Evolutionary conservation across 352 stramenopile genomes (phyloP), one percentile per base, ranked within the genome.

Genomic region (Pythium pectinolyticum): DNA sequence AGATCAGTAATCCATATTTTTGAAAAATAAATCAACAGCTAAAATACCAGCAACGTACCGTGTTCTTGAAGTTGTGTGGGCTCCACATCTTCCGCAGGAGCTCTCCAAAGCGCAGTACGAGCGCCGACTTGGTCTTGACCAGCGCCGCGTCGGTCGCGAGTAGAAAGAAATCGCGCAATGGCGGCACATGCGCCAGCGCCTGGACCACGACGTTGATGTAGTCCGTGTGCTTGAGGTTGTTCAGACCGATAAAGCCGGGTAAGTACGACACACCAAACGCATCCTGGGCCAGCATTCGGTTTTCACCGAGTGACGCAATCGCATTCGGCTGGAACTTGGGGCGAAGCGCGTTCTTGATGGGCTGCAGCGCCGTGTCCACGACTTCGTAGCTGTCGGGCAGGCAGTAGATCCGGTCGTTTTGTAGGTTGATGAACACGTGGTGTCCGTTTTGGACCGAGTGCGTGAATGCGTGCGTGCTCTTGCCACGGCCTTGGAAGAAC

Each of bases 311-410:
- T 48, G 62, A 61, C n/a, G 69, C 59, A 57, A 99, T 95, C 57
- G 95, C 73, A 11, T 72, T 50, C 1, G 59, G 31, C 22, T 89
- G 82, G 70, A 99, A 99, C 3, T 63, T 75, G 5, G 97, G 97
- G 35, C 97, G 81, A 34, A 99, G 75, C 19, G 96, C 96, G 25
- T 89, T 71, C 66, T 95, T 91, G 74, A 99, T 98, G 61, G 98
- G 93, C 45, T 91, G 77, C 35, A 99, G 80, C 28, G 92, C 98
- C 45, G 89, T 83, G 74, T 99, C 97, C 2, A 96, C 68, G 46
- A 99, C 97, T 71, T 99, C 95, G 74, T 99, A 99, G 64, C 98
- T 97, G 68, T 99, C 98, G 27, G 97, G 97, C 10, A 99, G 77
- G 46, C 97, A 99, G 75, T 98, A 98, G 72, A 99, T 98, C 20